Evolutionary conservation across 1,284 basidiomycete genomes (phyloP), one percentile per base, ranked within the genome.

Genomic region (Xerocomus minutiporus): DNA sequence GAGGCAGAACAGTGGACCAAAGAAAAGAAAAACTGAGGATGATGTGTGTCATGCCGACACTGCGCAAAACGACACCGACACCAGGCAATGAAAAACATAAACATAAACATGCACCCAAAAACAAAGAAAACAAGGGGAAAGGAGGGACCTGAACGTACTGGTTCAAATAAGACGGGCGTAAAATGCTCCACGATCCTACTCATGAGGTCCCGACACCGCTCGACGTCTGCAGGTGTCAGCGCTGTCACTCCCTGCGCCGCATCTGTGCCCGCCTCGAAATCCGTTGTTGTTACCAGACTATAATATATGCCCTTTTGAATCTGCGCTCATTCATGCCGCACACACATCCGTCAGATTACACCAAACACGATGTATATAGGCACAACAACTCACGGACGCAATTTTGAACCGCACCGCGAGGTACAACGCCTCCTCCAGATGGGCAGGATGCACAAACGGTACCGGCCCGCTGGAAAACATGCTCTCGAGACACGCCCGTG

Each of bases 81-180:
- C 17, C 17, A 32, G 34, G 15, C 34, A n/a, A 8, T 8, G 34
- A 4, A 31, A 31, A n/a, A 35, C 34, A 8, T n/a, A 29, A 29
- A 29, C 28, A 29, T 9, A 8, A 35, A 12, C 20, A 20, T 12
- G 15, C n/a, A 38, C 5, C 15, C 9, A 13, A 12, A 15, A n/a
- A 36, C 20, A 17, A 29, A 8, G 29, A 26, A 31, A 8, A 26
- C 15, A 25, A 47, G 9, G 2, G 15, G 8, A 8, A 9, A 35
- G 7, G 12, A 29, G 12, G 7, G 17, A 38, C 17, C 44, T 8
- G 31, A 43, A 69, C 67, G 36, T 38, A 67, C 77, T 39, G 84
- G 79, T 4, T 87, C 87, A 66, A 88, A 88, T 2, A 89, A 70
- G 41, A 82, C 73, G 1, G 87, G 84, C 0, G 85, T 84, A 63